Evolutionary conservation across 768 basidiomycete genomes (phyloP), one percentile per base, ranked within the genome.

Genomic region (Russula vinacea): DNA sequence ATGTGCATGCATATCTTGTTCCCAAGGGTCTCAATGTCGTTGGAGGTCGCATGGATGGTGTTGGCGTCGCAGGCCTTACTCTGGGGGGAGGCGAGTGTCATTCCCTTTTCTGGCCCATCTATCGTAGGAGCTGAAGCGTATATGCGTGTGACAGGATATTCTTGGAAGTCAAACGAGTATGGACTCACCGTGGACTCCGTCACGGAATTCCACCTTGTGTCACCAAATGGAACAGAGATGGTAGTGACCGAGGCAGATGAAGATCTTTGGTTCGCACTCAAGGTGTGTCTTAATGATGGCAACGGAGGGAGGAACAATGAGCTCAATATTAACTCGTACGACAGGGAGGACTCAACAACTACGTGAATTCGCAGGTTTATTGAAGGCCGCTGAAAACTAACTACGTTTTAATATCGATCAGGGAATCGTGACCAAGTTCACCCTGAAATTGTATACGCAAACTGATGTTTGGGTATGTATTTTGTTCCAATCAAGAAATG

Each of bases 121-220:
- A 6, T 50, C 13, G 5, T 8, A 33, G 33, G 5, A 49, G 16
- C 11, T 17, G 4, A 42, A 33, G 19, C 32, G 1, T 5, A 49
- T 47, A 17, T 39, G 8, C 11, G 7, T 32, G 14, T 37, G 19
- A 10, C 35, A 62, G 58, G 64, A 37, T 65, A 54, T 33, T 65
- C 64, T 26, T 65, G 59, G 58, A 65, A 65, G 22, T 64, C 67
- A 3, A 71, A 63, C 51, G 63, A 66, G 40, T 62, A 65, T 49
- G 70, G 70, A 1, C 58, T 71, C 3, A 53, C 67, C 0, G 37
- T 66, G 19, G 70, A 71, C 58, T 67, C 52, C 2, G 51, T 70
- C 10, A 47, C 63, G 6, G 67, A 42, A 29, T 70, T 64, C 55
- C 69, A 71, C 44, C 55, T 71, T 16, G 70, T 71, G 6, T 32